Evolutionary conservation across 1,284 basidiomycete genomes (phyloP).

Genomic region (Malassezia dermatis): DNA sequence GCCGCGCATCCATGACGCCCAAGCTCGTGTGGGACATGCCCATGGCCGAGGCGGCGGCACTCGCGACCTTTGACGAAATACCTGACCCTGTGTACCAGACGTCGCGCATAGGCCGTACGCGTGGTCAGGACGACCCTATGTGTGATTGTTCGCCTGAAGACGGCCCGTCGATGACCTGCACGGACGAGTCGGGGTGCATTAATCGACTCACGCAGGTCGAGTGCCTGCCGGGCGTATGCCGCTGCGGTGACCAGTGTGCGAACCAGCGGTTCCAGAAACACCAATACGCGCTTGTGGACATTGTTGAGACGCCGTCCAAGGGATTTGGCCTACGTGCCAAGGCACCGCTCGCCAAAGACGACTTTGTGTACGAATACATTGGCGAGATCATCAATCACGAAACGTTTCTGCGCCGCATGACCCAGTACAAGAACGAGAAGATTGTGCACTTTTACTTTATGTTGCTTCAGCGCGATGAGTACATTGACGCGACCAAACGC

Average conservation of each 20-base stretch:
- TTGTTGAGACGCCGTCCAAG: constrained; percentile 89
- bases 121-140: constrained; percentile 63
- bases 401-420: constrained; percentile 86
- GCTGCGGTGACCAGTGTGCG: constrained; percentile 68
- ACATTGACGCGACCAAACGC: constrained; percentile 93
- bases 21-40: constrained; percentile 33
- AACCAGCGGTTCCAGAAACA: constrained; percentile 79
- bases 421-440: constrained; percentile 81
- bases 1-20: constrained; percentile 8
- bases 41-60: constrained; percentile 51
- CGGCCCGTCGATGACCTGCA: constrained; percentile 58
- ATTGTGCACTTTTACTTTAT: constrained; percentile 98
- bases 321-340: constrained; percentile 81
- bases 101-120: constrained; percentile 70
- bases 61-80: constrained; percentile 65
- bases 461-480: constrained; percentile 99
- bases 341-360: constrained; percentile 61
- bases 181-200: constrained; percentile 84
- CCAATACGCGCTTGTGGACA: constrained; percentile 75
- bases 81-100: constrained; percentile 74
- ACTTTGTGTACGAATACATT: constrained; percentile 94
- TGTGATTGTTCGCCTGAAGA: constrained; percentile 8
- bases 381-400: constrained; percentile 85
- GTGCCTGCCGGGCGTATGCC: constrained; percentile 77
- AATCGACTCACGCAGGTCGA: constrained; percentile 95